Evolutionary conservation across 495 filamentous ascomycete genomes (phyloP).

Genomic region (Penicillium cosmopolitanum): DNA sequence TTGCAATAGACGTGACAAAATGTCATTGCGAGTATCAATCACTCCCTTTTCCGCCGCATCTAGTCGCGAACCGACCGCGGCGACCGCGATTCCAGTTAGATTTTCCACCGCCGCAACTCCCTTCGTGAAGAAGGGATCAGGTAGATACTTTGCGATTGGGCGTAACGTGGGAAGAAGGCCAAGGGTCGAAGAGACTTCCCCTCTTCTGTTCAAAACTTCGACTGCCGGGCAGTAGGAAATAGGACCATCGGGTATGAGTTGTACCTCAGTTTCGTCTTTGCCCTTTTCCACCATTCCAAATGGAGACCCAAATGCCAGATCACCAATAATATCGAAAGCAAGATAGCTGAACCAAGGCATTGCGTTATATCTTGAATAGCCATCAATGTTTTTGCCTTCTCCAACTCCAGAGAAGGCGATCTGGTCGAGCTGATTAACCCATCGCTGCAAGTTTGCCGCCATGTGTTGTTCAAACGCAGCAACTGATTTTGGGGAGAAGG

Average conservation of each 20-base stretch:
- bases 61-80: slow-evolving; percentile 69
- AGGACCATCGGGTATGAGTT: slow-evolving; percentile 27
- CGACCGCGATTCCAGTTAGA: slow-evolving; percentile 61
- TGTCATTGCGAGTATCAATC: slow-evolving; percentile 58
- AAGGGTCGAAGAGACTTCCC: slow-evolving; percentile 42
- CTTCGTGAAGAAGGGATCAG: slow-evolving; percentile 45
- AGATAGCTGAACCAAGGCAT: slow-evolving; percentile 86
- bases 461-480: slow-evolving; percentile 80
- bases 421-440: slow-evolving; percentile 68
- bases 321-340: slow-evolving; percentile 61
- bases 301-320: slow-evolving; percentile 42
- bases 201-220: slow-evolving; percentile 43
- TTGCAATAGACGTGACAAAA: slow-evolving; percentile 76
- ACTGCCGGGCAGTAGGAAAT: slow-evolving; percentile 39
- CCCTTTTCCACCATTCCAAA: slow-evolving; percentile 47
- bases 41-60: slow-evolving; percentile 50
- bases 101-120: slow-evolving; percentile 41
- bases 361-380: slow-evolving; percentile 62
- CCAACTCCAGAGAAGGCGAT: slow-evolving; percentile 31
- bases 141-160: slow-evolving; percentile 41
- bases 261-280: slow-evolving; percentile 52
- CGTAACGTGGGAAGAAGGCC: slow-evolving; percentile 40
- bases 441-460: slow-evolving; percentile 66
- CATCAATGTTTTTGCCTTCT: slow-evolving; percentile 5
- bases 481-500: slow-evolving; percentile 74